Base-by-base conservation (phyloP, 352 stramenopile species). In the Phytophthora citricola region DNA sequence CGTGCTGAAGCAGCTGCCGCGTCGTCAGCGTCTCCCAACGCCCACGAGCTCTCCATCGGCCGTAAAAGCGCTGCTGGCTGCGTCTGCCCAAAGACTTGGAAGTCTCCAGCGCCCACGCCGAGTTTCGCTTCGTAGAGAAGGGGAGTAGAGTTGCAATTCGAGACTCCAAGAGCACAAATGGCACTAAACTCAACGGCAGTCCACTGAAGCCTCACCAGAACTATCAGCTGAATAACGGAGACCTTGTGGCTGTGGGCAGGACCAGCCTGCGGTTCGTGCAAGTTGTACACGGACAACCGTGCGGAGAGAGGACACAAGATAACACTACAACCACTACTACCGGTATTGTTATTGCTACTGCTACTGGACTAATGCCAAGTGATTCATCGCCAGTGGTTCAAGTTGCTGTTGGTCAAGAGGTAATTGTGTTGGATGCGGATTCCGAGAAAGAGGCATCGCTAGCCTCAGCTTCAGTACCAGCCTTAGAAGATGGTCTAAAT, bases 81-180 rank as follows among this genome's bases (percentile, higher is more conserved):
- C 78, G 79, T 2, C 61, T 91, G 15, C 57, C 53, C 4, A 53
- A 76, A 6, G 82, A 91, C 60, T 58, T 91, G 53, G 82, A 91
- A 63, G 78, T 91, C 1, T 91, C 82, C 2, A 81, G 76, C 4
- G 41, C 74, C 31, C 82, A 91, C 50, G 79, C 79, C 5, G 73
- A 89, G 62, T 55, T 90, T 65, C 61, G 59, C 22, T 58, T 70
- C 11, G 15, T 55, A 22, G 54, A 39, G 32, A 40, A 12, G 2
- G 57, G 9, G 1, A 44, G 29, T 8, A 34, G 24, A 27, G 24
- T 73, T 5, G 50, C 59, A 15, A 9, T 79, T 32, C 47, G 69
- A 8, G 82, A 91, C 48, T 26, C 57, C n/a, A 73, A 75, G 44
- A 89, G 79, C 61, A 91, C 82, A 27, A 91, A 91, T 46, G 82